Evolutionary conservation across 495 filamentous ascomycete genomes (phyloP).

Genomic region (Chaetomium tenue): DNA sequence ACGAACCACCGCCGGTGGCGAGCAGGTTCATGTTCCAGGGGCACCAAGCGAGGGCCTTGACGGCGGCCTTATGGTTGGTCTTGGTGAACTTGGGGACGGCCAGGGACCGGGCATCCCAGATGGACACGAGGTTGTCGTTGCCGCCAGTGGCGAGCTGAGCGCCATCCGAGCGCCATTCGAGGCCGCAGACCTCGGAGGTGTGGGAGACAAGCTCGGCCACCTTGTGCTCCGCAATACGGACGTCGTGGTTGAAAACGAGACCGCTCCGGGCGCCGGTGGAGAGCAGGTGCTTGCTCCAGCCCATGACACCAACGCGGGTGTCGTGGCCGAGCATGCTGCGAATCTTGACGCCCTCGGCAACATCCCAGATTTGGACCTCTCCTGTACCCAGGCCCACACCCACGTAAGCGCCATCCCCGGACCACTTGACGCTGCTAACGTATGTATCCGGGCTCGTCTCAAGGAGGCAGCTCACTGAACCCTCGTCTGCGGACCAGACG

Average conservation of each 20-base stretch:
- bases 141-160: slow-evolving; percentile 95
- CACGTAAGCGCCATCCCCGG: slow-evolving; percentile 93
- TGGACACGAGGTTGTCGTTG: slow-evolving; percentile 97
- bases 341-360: slow-evolving; percentile 89
- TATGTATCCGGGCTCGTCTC: slow-evolving; percentile 90
- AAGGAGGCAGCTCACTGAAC: slow-evolving; percentile 78
- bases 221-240: slow-evolving; percentile 97
- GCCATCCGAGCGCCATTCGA: slow-evolving; percentile 96
- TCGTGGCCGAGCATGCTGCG: slow-evolving; percentile 98
- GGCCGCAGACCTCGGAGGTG: slow-evolving; percentile 94
- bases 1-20: slow-evolving; percentile 92
- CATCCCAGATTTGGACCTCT: slow-evolving; percentile 99
- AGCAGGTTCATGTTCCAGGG: slow-evolving; percentile 97
- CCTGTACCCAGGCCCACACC: slow-evolving; percentile 91
- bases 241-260: slow-evolving; percentile 98
- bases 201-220: slow-evolving; percentile 93
- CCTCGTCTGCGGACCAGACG: slow-evolving; percentile 97
- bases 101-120: slow-evolving; percentile 95
- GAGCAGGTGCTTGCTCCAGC: slow-evolving; percentile 96
- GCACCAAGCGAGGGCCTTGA: slow-evolving; percentile 98
- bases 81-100: slow-evolving; percentile 96
- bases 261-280: slow-evolving; percentile 93
- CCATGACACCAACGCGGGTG: slow-evolving; percentile 94
- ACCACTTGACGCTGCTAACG: slow-evolving; percentile 98
- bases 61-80: slow-evolving; percentile 97